Percentiles rank a stretch among this genome's conserved stretches.
phyloP scores from a whole-genome alignment of 2,329 filamentous ascomycete genomes.

The Apiospora pterosperma region DNA sequence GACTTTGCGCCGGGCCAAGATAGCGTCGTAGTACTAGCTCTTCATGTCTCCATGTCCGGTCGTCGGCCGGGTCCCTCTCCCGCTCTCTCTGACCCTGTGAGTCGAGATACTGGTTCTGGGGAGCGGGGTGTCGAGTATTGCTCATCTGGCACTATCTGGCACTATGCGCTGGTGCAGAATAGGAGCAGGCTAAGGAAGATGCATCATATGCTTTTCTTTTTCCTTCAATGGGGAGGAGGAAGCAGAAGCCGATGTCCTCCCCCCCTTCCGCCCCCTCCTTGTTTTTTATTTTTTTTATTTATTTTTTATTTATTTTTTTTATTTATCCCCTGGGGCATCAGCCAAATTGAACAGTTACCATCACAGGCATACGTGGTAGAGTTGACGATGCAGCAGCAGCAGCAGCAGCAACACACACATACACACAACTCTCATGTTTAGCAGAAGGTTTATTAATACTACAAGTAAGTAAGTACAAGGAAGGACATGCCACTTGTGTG shows the following conservation, averaged over 20 bases:
- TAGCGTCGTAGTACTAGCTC: no score
- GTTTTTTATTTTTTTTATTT: no score
- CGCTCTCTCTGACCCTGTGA: not conserved
- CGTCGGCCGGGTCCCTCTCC: not conserved
- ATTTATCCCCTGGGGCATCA: no score
- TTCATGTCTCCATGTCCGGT: no score
- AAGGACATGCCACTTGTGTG: no score
- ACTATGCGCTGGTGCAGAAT: not conserved
- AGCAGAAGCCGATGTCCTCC: not conserved
- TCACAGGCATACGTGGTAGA: not conserved
- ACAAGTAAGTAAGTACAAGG: no score
- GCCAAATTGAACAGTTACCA: not conserved
- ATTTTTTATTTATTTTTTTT: no score
- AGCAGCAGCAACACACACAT: no score
- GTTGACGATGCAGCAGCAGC: not conserved
- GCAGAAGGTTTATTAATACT: not conserved
- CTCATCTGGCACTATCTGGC: not conserved
- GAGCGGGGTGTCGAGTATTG: not conserved
- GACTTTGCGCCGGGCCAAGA: not conserved
- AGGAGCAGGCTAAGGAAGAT: not conserved
- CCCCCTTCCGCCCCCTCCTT: not conserved
- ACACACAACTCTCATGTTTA: not conserved
- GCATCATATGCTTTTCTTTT: not conserved
- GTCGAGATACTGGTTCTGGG: not conserved
- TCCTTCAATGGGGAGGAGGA: not conserved